Percentiles rank a stretch among this genome's conserved stretches.
Evolutionary conservation across 495 filamentous ascomycete species (phyloP).

Genomic region (Stereocaulon alpinum): DNA sequence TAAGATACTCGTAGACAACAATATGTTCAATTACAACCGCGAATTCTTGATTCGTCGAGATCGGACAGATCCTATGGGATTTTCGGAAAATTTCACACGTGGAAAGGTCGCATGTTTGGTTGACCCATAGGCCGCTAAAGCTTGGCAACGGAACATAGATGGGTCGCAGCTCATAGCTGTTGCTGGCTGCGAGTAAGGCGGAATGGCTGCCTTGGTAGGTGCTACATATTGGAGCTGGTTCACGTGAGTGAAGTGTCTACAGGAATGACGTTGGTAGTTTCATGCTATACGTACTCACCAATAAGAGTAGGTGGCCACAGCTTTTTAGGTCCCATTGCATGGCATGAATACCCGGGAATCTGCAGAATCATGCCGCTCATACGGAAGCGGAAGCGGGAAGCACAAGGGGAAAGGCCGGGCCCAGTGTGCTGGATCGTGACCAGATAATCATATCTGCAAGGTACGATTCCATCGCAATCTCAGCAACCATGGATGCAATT

Average conservation of each 20-base stretch:
- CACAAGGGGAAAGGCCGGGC: neutral
- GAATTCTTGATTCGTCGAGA: neutral
- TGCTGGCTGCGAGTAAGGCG: too few relatives aligned
- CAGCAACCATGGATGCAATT: neutral
- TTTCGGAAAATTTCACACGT: slow-evolving; percentile 2
- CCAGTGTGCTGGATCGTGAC: neutral
- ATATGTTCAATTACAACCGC: neutral
- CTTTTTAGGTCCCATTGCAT: neutral
- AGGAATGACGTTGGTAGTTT: neutral
- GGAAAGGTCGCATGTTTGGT: neutral
- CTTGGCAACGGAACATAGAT: neutral
- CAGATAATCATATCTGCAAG: neutral
- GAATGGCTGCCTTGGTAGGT: too few relatives aligned
- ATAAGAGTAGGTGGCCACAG: neutral
- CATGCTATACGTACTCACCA: neutral
- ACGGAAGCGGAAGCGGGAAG: slow-evolving; percentile 14
- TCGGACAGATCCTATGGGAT: neutral
- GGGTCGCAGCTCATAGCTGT: neutral
- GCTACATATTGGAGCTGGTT: too few relatives aligned
- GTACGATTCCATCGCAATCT: neutral
- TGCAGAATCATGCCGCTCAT: neutral
- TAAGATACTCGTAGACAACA: neutral
- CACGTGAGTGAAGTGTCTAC: too few relatives aligned
- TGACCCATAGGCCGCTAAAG: neutral
- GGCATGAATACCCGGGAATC: neutral